phyloP scores from a whole-genome alignment of 495 filamentous ascomycete species.

The Choiromyces venosus region DNA sequence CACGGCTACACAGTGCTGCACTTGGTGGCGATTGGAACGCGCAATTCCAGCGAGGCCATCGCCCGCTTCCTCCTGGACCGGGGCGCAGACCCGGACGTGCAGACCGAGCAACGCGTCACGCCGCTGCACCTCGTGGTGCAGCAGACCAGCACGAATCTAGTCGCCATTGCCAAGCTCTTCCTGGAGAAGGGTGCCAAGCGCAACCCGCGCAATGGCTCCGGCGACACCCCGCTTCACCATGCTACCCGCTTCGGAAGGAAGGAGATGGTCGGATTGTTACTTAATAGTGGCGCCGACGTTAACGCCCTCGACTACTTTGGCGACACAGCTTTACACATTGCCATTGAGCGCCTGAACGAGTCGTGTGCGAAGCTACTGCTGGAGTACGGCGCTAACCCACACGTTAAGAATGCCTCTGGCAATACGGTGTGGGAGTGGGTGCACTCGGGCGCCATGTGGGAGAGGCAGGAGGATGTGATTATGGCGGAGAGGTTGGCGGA shows the following conservation, averaged over 20 bases:
- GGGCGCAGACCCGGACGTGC: background rate
- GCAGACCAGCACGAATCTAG: background rate
- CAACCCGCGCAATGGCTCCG: background rate
- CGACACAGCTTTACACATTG: background rate
- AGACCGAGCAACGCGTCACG: background rate
- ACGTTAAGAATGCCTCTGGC: background rate
- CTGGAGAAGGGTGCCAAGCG: background rate
- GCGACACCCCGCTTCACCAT: background rate
- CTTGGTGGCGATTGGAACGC: background rate
- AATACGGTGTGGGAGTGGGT: slow-evolving; percentile 1
- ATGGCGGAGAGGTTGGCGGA: background rate
- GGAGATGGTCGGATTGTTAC: background rate
- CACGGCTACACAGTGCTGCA: background rate
- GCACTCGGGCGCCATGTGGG: slow-evolving; percentile 2
- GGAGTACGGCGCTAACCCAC: background rate
- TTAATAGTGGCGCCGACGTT: background rate
- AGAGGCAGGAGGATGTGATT: background rate
- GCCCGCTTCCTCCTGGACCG: slow-evolving; percentile 1
- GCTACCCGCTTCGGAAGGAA: background rate
- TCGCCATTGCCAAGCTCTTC: background rate
- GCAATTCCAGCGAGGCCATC: background rate
- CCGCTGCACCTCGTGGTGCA: background rate
- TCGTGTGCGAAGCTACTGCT: background rate
- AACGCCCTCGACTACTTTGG: background rate
- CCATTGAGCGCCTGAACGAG: background rate